Evolutionary conservation across 2,329 filamentous ascomycete species (phyloP), one percentile per base, ranked within the genome.

Genomic region (Clonostachys sp.): DNA sequence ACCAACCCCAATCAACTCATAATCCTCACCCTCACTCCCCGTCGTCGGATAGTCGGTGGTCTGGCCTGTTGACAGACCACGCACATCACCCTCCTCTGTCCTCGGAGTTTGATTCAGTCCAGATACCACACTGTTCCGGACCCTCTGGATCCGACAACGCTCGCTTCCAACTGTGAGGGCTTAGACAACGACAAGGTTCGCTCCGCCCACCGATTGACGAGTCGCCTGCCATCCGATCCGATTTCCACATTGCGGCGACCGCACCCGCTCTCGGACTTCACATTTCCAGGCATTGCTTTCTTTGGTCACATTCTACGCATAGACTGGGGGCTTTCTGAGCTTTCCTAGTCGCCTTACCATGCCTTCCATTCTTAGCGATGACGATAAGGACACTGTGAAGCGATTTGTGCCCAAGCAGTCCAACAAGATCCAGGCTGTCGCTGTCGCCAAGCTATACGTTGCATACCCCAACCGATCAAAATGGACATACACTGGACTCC

Each of bases 361-460:
- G 79, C 78, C 79, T 59, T 81, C 79, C 40, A 78, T 95, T 55
- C 81, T 99, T 48, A 89, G 78, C 64, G 92, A 96, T 62, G 87
- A 91, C 61, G 94, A 99, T 74, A 96, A 95, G 78, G 89, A 95
- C 72, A 95, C 85, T 51, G 91, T 99, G 70, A 95, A 95, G 75
- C 86, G 94, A 64, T 87, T 86, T 58, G 89, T 99, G 47, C 92
- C 94, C 52, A 96, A 95, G 68, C 83, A 90, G 53, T 84, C 85
- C 60, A 99, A 97, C 83, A 97, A 97, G 77, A 97, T 99, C 68
- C 89, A 95, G 56, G 91, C 91, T 52, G 92, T 95, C 55, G 94
- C 89, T 50, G 91, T 97, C 56, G 92, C 91, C 51, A 86, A 87
- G 63, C 84, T 99, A 57, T 97, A 96, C 70, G 83, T 97, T 62